Evolutionary conservation across 2,329 filamentous ascomycete species (phyloP).

Genomic region (Monilinia laxa): DNA sequence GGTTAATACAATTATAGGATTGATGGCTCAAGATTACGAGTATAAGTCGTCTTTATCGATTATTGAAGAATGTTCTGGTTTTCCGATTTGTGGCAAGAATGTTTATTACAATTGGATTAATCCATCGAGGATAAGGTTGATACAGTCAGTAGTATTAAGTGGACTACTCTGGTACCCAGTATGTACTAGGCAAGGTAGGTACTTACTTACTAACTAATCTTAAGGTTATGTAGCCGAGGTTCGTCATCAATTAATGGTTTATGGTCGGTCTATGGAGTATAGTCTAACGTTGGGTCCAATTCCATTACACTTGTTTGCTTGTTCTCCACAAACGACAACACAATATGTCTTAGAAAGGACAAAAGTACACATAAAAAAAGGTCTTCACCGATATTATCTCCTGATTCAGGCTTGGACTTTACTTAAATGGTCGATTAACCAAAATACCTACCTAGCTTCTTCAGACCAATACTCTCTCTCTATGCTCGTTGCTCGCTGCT

Average conservation of each 20-base stretch:
- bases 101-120: neutral
- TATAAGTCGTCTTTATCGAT: neutral
- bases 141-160: too few relatives aligned
- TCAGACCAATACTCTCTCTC: neutral
- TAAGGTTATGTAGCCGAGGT: conserved; percentile 1
- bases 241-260: neutral
- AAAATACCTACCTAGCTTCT: too few relatives aligned
- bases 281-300: neutral
- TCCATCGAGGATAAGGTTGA: neutral
- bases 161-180: too few relatives aligned
- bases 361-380: neutral
- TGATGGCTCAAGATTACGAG: neutral
- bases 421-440: neutral
- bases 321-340: conserved; percentile 17
- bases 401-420: neutral
- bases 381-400: conserved; percentile 17
- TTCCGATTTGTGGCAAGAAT: conserved; percentile 2
- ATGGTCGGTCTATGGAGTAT: too few relatives aligned
- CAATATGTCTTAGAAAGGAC: conserved; percentile 12
- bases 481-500: neutral
- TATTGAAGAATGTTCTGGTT: neutral
- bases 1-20: neutral
- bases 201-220: too few relatives aligned
- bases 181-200: too few relatives aligned
- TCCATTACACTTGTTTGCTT: neutral